phyloP scores from a whole-genome alignment of 1,139 yeast species.

The Suhomyces wounanorum region DNA sequence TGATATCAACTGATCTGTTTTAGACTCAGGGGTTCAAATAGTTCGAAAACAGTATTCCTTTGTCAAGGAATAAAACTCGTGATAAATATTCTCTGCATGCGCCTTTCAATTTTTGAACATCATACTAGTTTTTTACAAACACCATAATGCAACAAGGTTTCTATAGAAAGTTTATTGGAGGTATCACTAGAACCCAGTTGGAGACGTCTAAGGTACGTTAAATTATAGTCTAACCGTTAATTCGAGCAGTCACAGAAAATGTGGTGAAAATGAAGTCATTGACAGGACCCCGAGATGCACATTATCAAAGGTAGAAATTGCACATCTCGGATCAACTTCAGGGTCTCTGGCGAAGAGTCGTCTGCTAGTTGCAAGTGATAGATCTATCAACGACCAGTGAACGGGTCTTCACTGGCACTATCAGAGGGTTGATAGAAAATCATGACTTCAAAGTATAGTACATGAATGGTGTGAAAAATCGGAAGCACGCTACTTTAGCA shows the following conservation, averaged over 20 bases:
- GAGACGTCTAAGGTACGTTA: slow-evolving; percentile 68
- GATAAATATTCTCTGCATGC: background rate
- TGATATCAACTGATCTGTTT: background rate
- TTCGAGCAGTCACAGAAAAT: background rate
- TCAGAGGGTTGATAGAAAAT: too few species aligned
- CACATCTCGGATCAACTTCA: background rate
- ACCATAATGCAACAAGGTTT: slow-evolving; percentile 18
- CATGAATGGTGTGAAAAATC: too few species aligned
- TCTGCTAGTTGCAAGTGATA: too few species aligned
- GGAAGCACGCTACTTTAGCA: too few species aligned
- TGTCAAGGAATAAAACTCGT: background rate
- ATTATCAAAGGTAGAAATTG: background rate
- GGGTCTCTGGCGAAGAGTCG: too few species aligned
- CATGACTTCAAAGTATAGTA: too few species aligned
- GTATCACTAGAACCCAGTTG: slow-evolving; percentile 58
- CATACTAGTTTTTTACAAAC: background rate
- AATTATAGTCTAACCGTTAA: too few species aligned
- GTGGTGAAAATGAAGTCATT: background rate
- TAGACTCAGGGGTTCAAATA: background rate
- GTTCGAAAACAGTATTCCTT: background rate
- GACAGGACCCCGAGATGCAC: background rate
- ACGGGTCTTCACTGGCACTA: too few species aligned
- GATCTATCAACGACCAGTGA: too few species aligned
- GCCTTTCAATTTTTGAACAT: background rate
- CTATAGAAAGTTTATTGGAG: slow-evolving; percentile 36